phyloP scores from a whole-genome alignment of 192 early-diverging fungal species.

The Oehlia diaphana region DNA sequence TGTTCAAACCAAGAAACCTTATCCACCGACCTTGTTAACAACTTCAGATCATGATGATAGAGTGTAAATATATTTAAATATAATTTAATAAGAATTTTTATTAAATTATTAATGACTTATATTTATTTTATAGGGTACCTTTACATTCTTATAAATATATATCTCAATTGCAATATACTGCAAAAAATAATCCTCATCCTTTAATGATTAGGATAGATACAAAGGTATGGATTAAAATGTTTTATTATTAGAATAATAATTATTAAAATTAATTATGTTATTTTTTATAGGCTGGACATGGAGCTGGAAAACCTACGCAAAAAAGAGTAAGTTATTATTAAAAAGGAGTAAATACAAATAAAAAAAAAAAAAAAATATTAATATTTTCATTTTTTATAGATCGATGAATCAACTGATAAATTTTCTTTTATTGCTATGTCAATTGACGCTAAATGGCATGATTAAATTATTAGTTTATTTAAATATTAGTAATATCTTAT shows the following conservation, averaged over 20 bases:
- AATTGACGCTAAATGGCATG: slow-evolving; percentile 53
- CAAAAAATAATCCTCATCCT: slow-evolving; percentile 51
- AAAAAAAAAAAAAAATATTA: not conserved
- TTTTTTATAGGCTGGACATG: slow-evolving; percentile 56
- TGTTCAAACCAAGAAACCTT: slow-evolving; percentile 45
- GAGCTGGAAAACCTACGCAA: slow-evolving; percentile 64
- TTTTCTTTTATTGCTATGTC: slow-evolving; percentile 58
- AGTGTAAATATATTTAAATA: slow-evolving; percentile 36
- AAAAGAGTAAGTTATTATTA: slow-evolving; percentile 40
- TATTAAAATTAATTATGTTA: not conserved
- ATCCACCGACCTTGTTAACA: slow-evolving; percentile 61
- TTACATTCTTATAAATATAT: slow-evolving; percentile 70
- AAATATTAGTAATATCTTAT: too few species aligned
- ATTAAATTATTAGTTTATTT: slow-evolving; percentile 16
- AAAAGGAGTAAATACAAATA: not conserved
- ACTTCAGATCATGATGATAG: slow-evolving; percentile 74
- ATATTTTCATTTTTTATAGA: slow-evolving; percentile 20
- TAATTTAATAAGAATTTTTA: not conserved
- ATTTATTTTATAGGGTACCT: slow-evolving; percentile 33
- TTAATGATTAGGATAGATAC: slow-evolving; percentile 62
- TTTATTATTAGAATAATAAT: not conserved
- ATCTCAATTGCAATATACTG: slow-evolving; percentile 60
- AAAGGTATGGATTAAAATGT: slow-evolving; percentile 37
- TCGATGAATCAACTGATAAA: slow-evolving; percentile 65
- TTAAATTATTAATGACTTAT: not conserved